These are phyloP conservation scores for Marasmius oreades DNA, from an alignment of 1,284 basidiomycete species.

Conservation along the genomic window DNA sequence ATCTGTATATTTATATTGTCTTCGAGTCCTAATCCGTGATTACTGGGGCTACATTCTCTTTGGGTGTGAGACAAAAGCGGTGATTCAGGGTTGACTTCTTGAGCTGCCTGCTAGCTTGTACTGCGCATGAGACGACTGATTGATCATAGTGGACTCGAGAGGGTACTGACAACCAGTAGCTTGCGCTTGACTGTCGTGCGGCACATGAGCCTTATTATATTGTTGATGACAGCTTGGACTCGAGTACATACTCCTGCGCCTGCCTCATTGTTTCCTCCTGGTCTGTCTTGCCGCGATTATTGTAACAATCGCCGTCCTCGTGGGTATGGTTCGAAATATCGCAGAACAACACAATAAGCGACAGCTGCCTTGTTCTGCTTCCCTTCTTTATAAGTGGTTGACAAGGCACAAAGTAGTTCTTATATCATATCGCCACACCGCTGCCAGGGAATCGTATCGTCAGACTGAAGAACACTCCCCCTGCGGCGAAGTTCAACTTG, in stretches of 20 bases:
- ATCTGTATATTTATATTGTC: no score
- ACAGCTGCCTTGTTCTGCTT: background rate
- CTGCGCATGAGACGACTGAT: no score
- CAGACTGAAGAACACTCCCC: no score
- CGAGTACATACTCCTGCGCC: background rate
- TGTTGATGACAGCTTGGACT: background rate
- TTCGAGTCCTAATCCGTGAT: no score
- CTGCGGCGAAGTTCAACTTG: no score
- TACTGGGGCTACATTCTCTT: no score
- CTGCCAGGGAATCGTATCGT: no score
- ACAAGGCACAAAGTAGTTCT: background rate
- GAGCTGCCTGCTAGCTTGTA: background rate
- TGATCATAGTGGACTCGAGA: no score
- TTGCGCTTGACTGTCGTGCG: background rate
- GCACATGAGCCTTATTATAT: background rate
- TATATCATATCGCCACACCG: no score
- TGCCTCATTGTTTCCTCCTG: slow-evolving; percentile 6
- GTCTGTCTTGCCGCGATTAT: background rate
- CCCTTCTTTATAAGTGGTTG: background rate
- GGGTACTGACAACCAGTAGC: no score
- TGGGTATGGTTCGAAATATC: background rate
- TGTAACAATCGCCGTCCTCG: background rate
- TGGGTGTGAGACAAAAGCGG: background rate
- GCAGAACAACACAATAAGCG: background rate
- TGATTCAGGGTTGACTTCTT: background rate